Percentiles rank a stretch among this genome's conserved stretches.
These are phyloP conservation scores for Corchorus olitorius DNA, from an alignment of 345 rosid genomes.

Conservation along the genomic window DNA sequence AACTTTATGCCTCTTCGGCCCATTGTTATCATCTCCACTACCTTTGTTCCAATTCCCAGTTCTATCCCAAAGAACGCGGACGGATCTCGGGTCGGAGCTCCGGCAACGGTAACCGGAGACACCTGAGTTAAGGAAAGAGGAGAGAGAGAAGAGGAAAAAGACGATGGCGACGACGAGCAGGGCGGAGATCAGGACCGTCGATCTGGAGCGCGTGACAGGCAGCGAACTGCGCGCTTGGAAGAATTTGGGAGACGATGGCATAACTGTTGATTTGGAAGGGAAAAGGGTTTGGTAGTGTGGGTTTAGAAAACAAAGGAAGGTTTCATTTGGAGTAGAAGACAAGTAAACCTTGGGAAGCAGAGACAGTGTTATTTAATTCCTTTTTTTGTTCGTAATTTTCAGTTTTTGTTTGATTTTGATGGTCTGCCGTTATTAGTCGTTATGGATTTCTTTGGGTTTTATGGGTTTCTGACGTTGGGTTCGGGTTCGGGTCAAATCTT, in stretches of 20 bases:
- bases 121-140: constrained; percentile 31
- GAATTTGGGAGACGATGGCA: constrained; percentile 79
- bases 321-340: neutral
- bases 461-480: neutral
- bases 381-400: no score
- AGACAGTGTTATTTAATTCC: neutral
- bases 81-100: constrained; percentile 45
- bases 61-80: constrained; percentile 65
- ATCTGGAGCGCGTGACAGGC: constrained; percentile 40
- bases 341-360: neutral
- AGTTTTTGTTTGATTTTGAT: neutral
- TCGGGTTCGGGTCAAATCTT: neutral
- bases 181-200: constrained; percentile 47
- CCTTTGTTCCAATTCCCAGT: constrained; percentile 26
- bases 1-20: constrained; percentile 61
- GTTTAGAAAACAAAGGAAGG: neutral
- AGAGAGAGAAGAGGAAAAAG: constrained; percentile 40
- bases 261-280: constrained; percentile 25
- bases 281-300: neutral
- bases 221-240: constrained; percentile 50
- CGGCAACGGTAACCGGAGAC: constrained; percentile 29
- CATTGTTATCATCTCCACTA: constrained; percentile 16
- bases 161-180: constrained; percentile 59
- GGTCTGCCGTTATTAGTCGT: constrained; percentile 26
- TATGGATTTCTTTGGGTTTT: constrained; percentile 10